Percentiles rank a stretch among this genome's conserved stretches.
Conservation (phyloP, 2,329 filamentous ascomycete species). For the Epichloe gansuensis region DNA sequence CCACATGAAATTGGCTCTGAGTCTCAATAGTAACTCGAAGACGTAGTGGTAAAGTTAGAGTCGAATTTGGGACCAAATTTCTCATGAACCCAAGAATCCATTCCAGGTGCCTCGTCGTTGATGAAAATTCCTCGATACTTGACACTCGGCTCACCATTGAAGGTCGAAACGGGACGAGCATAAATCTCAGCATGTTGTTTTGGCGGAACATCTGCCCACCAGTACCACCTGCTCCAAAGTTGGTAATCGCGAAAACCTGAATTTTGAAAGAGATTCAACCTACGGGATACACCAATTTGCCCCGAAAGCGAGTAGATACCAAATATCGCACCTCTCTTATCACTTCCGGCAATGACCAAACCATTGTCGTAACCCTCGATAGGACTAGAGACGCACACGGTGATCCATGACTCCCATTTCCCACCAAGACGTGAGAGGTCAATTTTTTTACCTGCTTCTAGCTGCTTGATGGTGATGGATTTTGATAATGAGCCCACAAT, state of each 20-base stretch:
- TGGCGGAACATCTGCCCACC: conserved; percentile 45
- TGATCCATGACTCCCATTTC: conserved; percentile 45
- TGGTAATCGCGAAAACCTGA: background rate
- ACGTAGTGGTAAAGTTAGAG: conserved; percentile 44
- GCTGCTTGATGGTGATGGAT: conserved; percentile 10
- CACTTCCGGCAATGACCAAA: conserved; percentile 44
- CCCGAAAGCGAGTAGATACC: conserved; percentile 48
- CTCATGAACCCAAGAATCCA: conserved; percentile 45
- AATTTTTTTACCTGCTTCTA: conserved; percentile 11
- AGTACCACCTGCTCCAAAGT: conserved; percentile 34
- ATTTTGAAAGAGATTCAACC: conserved; percentile 1
- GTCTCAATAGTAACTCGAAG: conserved; percentile 49
- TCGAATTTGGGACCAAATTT: conserved; percentile 36
- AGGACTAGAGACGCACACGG: conserved; percentile 34
- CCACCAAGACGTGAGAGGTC: conserved; percentile 20
- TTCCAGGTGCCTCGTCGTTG: conserved; percentile 36
- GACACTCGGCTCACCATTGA: conserved; percentile 37
- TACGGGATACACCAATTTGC: conserved; percentile 48
- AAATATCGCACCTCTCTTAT: conserved; percentile 48
- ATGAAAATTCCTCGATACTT: conserved; percentile 51
- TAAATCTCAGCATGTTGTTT: conserved; percentile 35
- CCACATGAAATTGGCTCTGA: conserved; percentile 54
- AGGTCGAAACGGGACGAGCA: conserved; percentile 24
- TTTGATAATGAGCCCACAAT: conserved; percentile 13
- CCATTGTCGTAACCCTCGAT: conserved; percentile 28